phyloP scores from a whole-genome alignment of 2,329 filamentous ascomycete genomes.

The Phyllosticta capitalensis region DNA sequence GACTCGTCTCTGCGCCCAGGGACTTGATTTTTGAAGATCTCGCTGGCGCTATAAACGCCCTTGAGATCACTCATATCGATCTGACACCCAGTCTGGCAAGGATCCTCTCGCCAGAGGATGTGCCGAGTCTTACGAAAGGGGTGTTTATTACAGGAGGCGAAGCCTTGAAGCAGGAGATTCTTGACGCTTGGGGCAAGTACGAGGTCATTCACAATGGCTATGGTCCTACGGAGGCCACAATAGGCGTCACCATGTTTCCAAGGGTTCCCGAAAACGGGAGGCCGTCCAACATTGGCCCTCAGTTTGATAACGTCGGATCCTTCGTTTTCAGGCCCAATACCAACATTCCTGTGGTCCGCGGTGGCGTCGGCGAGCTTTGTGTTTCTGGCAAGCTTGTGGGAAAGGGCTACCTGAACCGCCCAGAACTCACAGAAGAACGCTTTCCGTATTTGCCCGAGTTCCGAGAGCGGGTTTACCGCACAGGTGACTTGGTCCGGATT shows the following conservation, averaged over 20 bases:
- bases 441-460: slow-evolving; percentile 56
- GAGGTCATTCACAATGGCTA: slow-evolving; percentile 83
- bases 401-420: slow-evolving; percentile 75
- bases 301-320: slow-evolving; percentile 80
- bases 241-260: slow-evolving; percentile 85
- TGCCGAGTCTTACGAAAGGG: slow-evolving; percentile 67
- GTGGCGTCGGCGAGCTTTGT: slow-evolving; percentile 79
- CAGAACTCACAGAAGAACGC: slow-evolving; percentile 64
- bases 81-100: slow-evolving; percentile 80
- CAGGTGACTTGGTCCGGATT: slow-evolving; percentile 77
- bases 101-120: slow-evolving; percentile 67
- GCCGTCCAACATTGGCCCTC: slow-evolving; percentile 76
- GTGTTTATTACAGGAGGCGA: slow-evolving; percentile 94
- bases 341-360: slow-evolving; percentile 61
- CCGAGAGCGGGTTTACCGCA: slow-evolving; percentile 59
- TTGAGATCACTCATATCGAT: slow-evolving; percentile 82
- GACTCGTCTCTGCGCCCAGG: slow-evolving; percentile 69
- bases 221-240: slow-evolving; percentile 86
- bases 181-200: slow-evolving; percentile 73
- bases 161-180: slow-evolving; percentile 76
- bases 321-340: slow-evolving; percentile 66
- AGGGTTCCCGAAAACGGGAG: slow-evolving; percentile 68
- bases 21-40: slow-evolving; percentile 83
- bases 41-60: slow-evolving; percentile 56
- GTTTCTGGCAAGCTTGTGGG: slow-evolving; percentile 80